Conservation (phyloP, 495 filamentous ascomycete species). For the Podospora conica region DNA sequence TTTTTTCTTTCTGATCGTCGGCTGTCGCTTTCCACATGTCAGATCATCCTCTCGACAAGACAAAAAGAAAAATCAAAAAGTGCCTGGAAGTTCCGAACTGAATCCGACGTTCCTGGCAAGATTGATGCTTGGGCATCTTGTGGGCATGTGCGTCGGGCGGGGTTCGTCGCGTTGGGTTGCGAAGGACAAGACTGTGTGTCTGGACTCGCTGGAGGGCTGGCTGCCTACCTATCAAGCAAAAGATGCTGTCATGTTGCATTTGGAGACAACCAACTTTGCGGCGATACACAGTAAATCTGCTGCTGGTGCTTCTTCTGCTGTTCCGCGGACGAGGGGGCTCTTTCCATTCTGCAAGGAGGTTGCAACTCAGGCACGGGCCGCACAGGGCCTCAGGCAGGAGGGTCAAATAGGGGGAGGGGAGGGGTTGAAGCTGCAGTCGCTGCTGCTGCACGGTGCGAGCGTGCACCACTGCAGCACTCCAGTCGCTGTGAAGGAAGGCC, state of each 20-base stretch:
- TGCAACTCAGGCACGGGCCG: neutral
- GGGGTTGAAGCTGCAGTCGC: neutral
- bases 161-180: neutral
- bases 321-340: neutral
- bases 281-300: no score
- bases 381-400: neutral
- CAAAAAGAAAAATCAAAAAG: neutral
- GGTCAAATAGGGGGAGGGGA: neutral
- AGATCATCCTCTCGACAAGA: neutral
- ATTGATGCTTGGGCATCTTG: neutral
- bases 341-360: neutral
- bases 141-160: neutral
- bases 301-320: neutral
- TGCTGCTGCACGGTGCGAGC: no score
- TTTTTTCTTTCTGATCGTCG: neutral
- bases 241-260: neutral
- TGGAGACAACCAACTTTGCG: neutral
- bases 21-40: slow-evolving; percentile 4
- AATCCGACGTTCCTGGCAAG: neutral
- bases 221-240: neutral
- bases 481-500: no score
- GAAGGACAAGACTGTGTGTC: neutral
- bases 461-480: no score
- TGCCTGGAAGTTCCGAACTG: no score
- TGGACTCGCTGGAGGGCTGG: no score